Base-by-base conservation (phyloP, 202 grass and related monocot species). In the Setaria italica region DNA sequence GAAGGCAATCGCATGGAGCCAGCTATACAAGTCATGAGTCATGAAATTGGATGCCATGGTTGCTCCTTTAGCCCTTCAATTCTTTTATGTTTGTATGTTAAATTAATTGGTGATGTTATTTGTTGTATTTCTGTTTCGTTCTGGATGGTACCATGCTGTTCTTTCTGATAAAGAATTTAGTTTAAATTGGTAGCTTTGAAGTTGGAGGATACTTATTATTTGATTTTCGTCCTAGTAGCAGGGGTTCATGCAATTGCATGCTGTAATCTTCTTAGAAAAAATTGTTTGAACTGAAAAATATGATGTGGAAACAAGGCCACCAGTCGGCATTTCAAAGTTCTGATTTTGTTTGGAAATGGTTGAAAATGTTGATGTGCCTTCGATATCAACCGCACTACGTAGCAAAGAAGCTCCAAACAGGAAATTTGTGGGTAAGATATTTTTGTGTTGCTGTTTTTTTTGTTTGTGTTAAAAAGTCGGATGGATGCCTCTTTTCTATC, bases 11-110 rank as follows among this genome's bases (percentile, higher is more conserved):
- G 0, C 16, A 11, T 33, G 15, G 65, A 74, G 76, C 55, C 72
- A 81, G 77, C 57, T 81, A 81, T 62, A 55, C 71, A 43, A 59
- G 67, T 33, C 84, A 68, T 58, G 71, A 81, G 12, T 72, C 48
- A 11, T 62, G 72, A 72, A 77, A 72, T 35, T 78, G 3, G 67
- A 67, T 85, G 55, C 47, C 58, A 17, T 77, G 70, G 85, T 81
- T 81, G n/a, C 77, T 72, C 71, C 55, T 66, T 85, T 17, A 72
- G 81, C 65, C 64, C 25, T 77, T 91, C 17, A 30, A 88, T 85
- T 88, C 77, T 81, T 91, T 85, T 50, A 25, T 66, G 72, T 85
- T 77, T 77, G 65, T 77, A 80, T 79, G 66, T 85, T 79, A 65
- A 29, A 72, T 88, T 82, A 66, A 17, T 85, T 85, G 56, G 17